Evolutionary conservation across 73 alveolate genomes (phyloP).

Genomic region (Blepharisma stoltei): DNA sequence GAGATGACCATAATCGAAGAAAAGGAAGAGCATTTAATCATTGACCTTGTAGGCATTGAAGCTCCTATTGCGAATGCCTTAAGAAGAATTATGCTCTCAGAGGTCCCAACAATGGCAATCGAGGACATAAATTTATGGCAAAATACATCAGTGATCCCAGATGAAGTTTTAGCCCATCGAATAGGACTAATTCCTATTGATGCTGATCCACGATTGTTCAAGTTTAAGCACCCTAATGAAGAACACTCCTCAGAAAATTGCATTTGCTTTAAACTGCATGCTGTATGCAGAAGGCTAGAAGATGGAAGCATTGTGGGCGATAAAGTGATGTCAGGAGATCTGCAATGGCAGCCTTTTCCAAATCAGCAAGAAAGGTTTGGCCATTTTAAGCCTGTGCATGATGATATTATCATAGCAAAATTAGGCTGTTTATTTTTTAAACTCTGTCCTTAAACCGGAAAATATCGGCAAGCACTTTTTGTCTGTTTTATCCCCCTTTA

Average conservation of each 20-base stretch:
- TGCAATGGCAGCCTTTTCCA: conserved; percentile 81
- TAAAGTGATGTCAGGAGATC: conserved; percentile 66
- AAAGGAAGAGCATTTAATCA: conserved; percentile 78
- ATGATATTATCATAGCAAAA: conserved; percentile 89
- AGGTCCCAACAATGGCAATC: conserved; percentile 98
- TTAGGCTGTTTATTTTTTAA: too few relatives aligned
- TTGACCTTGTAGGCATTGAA: conserved; percentile 88
- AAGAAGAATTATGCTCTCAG: conserved; percentile 94
- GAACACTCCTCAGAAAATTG: conserved; percentile 20
- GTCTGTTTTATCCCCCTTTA: too few relatives aligned
- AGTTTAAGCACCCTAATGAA: conserved; percentile 22
- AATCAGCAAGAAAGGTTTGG: conserved; percentile 66
- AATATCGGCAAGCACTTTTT: too few relatives aligned
- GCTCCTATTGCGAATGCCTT: conserved; percentile 96
- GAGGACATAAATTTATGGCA: conserved; percentile 90
- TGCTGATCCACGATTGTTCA: conserved; percentile 90
- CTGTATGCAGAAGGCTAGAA: conserved; percentile 8
- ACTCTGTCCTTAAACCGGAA: too few relatives aligned
- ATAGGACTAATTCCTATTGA: conserved; percentile 93
- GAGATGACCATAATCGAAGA: neutral
- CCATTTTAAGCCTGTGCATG: conserved; percentile 80
- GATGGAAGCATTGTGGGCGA: neutral
- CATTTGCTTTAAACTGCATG: conserved; percentile 16
- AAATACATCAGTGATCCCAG: conserved; percentile 95
- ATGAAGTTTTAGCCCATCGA: conserved; percentile 95